Evolutionary conservation across 148 eudicot species (phyloP), one percentile per base, ranked within the genome.

Genomic region (Suaeda aralocaspica): DNA sequence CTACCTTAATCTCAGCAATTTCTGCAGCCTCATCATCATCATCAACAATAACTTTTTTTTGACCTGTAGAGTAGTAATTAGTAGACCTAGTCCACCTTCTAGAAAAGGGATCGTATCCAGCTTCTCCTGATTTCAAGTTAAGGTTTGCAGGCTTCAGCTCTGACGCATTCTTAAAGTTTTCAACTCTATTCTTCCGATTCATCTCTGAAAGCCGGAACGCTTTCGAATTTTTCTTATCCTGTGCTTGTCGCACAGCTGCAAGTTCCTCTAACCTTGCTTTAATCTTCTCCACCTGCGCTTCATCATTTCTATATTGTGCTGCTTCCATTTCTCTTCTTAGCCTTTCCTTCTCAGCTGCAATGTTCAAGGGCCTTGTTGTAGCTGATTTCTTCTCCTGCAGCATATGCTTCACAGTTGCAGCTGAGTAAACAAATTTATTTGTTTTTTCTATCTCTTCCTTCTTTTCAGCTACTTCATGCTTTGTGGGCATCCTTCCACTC

Each of bases 21-120:
- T 24, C 82, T 30, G 39, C 64, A 13, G 62, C 77, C 50, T 71
- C 77, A 16, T 61, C 77, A 57, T 71, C 77, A 66, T 31, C 67
- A 52, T 49, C 69, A 33, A 18, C 53, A 19, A 16, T 19, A 1
- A 50, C 82, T 33, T 70, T 73, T 9, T 28, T 71, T 30, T 71
- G 82, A 60, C 75, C 97, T 14, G 89, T 75, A 28, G 84, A 70
- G 48, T 88, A 93, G 71, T 93, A 93, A 74, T 93, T 93, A 72
- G 73, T 86, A 8, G 99, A 94, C 76, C 96, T 72, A 29, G 99
- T 94, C 99, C 99, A 94, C 67, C 99, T 88, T 74, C 99, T 89
- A 4, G 99, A 94, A 77, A 94, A 94, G 8, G 99, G 99, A 66
- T 94, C 99, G 70, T 94, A 94, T 63, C 99, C 99, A 0, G 99